phyloP scores from a whole-genome alignment of 1,139 yeast genomes.

The Geotrichum carabidarum region DNA sequence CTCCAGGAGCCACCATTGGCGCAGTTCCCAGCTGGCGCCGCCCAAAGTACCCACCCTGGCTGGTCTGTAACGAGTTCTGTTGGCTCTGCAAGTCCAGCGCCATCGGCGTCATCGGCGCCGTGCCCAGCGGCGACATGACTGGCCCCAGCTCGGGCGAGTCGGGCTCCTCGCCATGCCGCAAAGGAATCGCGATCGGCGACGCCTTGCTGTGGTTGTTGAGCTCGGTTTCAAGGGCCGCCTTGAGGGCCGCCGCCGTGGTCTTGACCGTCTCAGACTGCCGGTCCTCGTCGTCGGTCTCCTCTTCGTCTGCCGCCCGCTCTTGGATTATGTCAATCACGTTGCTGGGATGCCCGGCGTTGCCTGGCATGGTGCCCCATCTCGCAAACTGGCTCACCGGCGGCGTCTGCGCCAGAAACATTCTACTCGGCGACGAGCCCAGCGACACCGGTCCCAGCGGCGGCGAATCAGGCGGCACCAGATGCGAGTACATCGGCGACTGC shows the following conservation, averaged over 20 bases:
- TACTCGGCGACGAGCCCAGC: conserved; percentile 18
- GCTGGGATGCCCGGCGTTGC: not conserved
- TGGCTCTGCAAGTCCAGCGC: conserved; percentile 15
- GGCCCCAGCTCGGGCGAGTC: conserved; percentile 19
- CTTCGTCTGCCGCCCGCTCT: not conserved
- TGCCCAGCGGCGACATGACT: conserved; percentile 16
- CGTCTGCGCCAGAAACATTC: conserved; percentile 17
- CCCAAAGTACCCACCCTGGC: no score
- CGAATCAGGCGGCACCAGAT: conserved; percentile 18
- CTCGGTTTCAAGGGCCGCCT: conserved; percentile 9
- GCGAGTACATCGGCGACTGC: conserved; percentile 13
- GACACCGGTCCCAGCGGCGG: conserved; percentile 20
- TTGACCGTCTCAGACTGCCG: conserved; percentile 7
- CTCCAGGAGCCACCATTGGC: not conserved
- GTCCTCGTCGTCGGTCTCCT: not conserved
- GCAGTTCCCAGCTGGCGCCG: no score
- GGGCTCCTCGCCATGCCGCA: conserved; percentile 11
- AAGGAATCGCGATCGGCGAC: conserved; percentile 13
- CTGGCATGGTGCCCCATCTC: not conserved
- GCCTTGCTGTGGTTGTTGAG: conserved; percentile 3
- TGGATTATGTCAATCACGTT: conserved; percentile 6
- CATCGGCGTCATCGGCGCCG: conserved; percentile 22
- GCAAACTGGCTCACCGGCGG: conserved; percentile 15
- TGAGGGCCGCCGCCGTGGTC: conserved; percentile 17
- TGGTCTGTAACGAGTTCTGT: conserved; percentile 7